A percentile compares a stretch with the other conserved stretches of the same genome.
Evolutionary conservation across 2,329 filamentous ascomycete species (phyloP).

Genomic region (Drechslerella dactyloides): DNA sequence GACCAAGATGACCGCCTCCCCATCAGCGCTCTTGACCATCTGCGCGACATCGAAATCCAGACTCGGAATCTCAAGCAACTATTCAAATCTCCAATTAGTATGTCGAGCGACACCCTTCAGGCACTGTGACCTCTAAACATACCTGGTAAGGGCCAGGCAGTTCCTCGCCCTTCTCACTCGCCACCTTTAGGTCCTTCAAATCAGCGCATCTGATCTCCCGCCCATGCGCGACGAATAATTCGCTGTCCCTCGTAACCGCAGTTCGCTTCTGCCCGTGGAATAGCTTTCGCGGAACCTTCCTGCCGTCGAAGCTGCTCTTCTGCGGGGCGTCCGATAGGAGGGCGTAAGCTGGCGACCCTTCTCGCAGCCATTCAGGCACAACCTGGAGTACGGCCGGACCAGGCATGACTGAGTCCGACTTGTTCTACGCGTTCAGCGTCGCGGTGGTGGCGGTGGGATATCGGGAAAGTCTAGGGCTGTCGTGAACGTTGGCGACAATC

Average conservation of each 20-base stretch:
- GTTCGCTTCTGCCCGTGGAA: conserved; percentile 66
- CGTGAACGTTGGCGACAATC: not conserved
- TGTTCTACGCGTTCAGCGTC: conserved; percentile 23
- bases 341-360: conserved; percentile 14
- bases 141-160: conserved; percentile 26
- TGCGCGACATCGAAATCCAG: conserved; percentile 54
- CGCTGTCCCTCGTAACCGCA: conserved; percentile 80
- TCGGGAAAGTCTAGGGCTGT: conserved; percentile 8
- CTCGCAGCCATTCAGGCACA: conserved; percentile 46
- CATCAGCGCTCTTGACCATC: conserved; percentile 54
- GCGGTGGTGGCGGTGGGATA: not conserved
- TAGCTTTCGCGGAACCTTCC: conserved; percentile 35
- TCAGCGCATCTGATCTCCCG: conserved; percentile 93
- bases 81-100: conserved; percentile 11
- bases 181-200: conserved; percentile 75
- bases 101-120: not conserved
- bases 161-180: conserved; percentile 38
- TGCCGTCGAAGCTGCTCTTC: conserved; percentile 26
- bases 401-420: conserved; percentile 18
- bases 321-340: conserved; percentile 22
- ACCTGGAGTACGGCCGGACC: conserved; percentile 30
- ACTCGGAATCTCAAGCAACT: conserved; percentile 53
- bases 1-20: conserved; percentile 53
- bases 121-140: not conserved
- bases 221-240: conserved; percentile 86